Evolutionary conservation across 2,329 filamentous ascomycete genomes (phyloP), one percentile per base, ranked within the genome.

Genomic region (Fusarium multiceps): DNA sequence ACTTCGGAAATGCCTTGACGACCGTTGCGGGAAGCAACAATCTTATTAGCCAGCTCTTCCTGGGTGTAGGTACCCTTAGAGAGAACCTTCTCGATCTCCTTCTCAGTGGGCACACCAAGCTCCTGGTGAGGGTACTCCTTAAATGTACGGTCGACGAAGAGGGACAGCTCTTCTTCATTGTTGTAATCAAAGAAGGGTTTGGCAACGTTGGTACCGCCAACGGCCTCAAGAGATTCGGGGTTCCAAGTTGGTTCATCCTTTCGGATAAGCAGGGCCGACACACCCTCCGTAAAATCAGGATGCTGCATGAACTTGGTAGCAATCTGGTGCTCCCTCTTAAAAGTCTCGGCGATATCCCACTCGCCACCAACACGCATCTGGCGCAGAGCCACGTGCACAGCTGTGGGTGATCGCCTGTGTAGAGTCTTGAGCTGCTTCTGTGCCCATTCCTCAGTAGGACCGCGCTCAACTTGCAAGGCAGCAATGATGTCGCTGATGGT

Each of bases 211-310:
- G 87, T 83, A 47, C 83, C 78, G 18, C 79, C 76, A 18, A 97
- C 88, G 40, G 91, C 89, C n/a, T 88, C 85, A 3, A 98, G 85
- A 9, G 86, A 88, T 45, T 87, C 85, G 6, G 94, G 94, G 69
- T 91, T 80, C 96, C 96, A 99, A 66, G 86, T 83, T 2, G 94
- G 92, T 23, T 84, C 84, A 69, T 82, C 73, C 81, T 93, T 93
- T 76, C 89, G 86, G 74, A 96, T 87, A 42, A 99, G 86, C 50
- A 91, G 87, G 25, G 93, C 91, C 54, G 89, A 89, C n/a, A 99
- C 95, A 56, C 96, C 96, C 81, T 97, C 93, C 45, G 90, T 90
- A 77, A 99, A 99, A 80, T 99, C 96, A 7, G 89, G 92, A 78
- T 96, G 91, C 59, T 86, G 86, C 95, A 99, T 98, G 84, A 99